Conservation (phyloP, 139 green algal genomes). For the Chlorella sorokiniana region DNA sequence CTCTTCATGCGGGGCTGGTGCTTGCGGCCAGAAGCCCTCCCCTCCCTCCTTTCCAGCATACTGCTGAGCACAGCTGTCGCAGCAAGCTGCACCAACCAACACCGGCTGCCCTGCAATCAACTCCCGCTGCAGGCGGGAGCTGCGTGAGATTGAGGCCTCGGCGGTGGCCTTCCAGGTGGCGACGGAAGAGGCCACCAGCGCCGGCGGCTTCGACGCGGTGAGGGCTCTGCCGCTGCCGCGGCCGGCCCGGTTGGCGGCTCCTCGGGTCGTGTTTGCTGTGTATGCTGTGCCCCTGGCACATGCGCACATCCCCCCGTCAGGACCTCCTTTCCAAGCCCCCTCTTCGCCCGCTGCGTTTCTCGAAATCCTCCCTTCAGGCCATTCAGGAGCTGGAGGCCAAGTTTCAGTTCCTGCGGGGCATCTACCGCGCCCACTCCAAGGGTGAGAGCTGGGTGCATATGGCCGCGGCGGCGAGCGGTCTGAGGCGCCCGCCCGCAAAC, state of each 20-base stretch:
- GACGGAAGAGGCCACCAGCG: neutral
- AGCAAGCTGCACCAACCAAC: neutral
- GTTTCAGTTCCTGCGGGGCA: slow-evolving; percentile 91
- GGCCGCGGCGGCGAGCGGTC: neutral
- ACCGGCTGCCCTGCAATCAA: neutral
- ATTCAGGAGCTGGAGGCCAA: slow-evolving; percentile 74
- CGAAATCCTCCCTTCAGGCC: slow-evolving; percentile 20
- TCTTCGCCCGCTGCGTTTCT: too few species aligned
- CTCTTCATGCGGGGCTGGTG: too few species aligned
- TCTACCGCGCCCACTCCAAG: slow-evolving; percentile 81
- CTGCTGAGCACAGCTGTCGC: neutral
- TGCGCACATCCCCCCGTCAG: too few species aligned
- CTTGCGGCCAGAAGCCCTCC: neutral
- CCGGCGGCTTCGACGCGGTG: slow-evolving; percentile 23
- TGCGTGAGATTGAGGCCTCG: slow-evolving; percentile 82
- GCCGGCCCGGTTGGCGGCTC: too few species aligned
- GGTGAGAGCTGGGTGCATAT: neutral
- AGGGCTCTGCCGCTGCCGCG: neutral
- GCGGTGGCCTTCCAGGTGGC: slow-evolving; percentile 58
- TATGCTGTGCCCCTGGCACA: too few species aligned
- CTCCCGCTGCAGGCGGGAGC: slow-evolving; percentile 58
- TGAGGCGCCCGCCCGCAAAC: neutral
- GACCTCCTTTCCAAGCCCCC: too few species aligned
- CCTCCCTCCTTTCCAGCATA: neutral
- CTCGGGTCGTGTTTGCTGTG: too few species aligned